Conservation (phyloP, 2,329 filamentous ascomycete species). For the Thelonectria discophora region DNA sequence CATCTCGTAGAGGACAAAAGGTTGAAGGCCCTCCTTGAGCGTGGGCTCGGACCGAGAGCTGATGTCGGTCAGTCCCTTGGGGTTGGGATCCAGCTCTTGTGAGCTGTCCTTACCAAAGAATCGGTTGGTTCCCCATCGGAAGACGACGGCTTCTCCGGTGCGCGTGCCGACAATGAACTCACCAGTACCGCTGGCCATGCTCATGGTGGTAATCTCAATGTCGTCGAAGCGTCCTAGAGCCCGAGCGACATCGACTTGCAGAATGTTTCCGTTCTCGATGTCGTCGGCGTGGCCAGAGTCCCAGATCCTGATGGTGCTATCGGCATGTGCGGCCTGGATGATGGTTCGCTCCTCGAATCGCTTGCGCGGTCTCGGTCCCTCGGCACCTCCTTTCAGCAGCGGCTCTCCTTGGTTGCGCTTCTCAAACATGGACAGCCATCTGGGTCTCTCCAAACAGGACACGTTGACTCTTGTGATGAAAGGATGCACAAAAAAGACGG, state of each 20-base stretch:
- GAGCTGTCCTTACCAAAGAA: conserved; percentile 70
- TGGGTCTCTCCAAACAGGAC: conserved; percentile 77
- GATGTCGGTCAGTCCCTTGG: conserved; percentile 79
- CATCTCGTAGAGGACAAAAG: conserved; percentile 83
- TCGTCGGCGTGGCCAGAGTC: conserved; percentile 92
- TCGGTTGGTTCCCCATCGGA: conserved; percentile 86
- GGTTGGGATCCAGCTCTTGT: conserved; percentile 63
- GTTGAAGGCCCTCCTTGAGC: conserved; percentile 83
- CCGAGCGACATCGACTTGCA: conserved; percentile 88
- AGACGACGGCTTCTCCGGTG: conserved; percentile 86
- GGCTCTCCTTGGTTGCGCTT: conserved; percentile 79
- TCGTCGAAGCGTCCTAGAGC: conserved; percentile 82
- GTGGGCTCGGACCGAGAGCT: conserved; percentile 73
- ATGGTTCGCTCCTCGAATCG: conserved; percentile 86
- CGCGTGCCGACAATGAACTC: conserved; percentile 85
- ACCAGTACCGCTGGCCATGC: conserved; percentile 80
- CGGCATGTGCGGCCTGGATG: conserved; percentile 86
- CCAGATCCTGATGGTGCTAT: conserved; percentile 92
- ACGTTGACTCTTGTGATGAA: conserved; percentile 80
- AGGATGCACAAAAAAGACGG: conserved; percentile 87
- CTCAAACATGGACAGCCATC: conserved; percentile 93
- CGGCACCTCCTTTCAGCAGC: conserved; percentile 81
- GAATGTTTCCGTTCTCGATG: conserved; percentile 82
- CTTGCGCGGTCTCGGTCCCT: conserved; percentile 73
- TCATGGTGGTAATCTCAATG: conserved; percentile 80